Evolutionary conservation across 2,329 filamentous ascomycete genomes (phyloP), one percentile per base, ranked within the genome.

Genomic region (Teratosphaeria destructans): DNA sequence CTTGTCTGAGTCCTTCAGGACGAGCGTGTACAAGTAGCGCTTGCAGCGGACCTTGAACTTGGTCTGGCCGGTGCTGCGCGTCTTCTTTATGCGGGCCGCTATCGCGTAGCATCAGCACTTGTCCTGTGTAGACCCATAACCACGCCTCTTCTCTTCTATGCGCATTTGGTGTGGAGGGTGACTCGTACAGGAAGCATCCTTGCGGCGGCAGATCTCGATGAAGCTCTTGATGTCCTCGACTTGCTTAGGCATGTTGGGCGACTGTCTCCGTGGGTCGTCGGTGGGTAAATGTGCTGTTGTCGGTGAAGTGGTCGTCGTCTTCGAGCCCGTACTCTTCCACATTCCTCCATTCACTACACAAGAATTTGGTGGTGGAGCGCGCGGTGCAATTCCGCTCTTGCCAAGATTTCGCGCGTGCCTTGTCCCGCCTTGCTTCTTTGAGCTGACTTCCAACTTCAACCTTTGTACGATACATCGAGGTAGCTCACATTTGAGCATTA

Each of bases 31-130:
- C 72, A 99, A 84, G 84, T 94, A 87, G 75, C 87, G 86, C 58
- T 70, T 65, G 88, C 94, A 97, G 80, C 94, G 90, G 85, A 99
- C 93, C 90, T 99, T 99, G 91, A 99, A 97, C 89, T 99, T 99
- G 87, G 94, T 92, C 84, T 93, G 87, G 78, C 59, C 61, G 75
- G 82, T 82, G 82, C 88, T 87, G 80, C 86, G 88, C 86, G 87
- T 95, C 85, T 95, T 94, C 91, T 97, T 81, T 73, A 81, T 79
- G 70, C 78, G 75, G 64, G 78, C 79, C 64, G 79, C 78, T 80
- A 66, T 67, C 12, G 12, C 23, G 56, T 59, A 52, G 39, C 14
- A 32, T 53, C 16, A 55, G 57, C 43, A 47, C 16, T 16, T 53
- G 26, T 34, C 47, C 57, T 37, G 26, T 55, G 11, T 55, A 57